These are phyloP conservation scores for Colletotrichum phormii DNA, from an alignment of 2,329 filamentous ascomycete genomes.

Conservation along the genomic window DNA sequence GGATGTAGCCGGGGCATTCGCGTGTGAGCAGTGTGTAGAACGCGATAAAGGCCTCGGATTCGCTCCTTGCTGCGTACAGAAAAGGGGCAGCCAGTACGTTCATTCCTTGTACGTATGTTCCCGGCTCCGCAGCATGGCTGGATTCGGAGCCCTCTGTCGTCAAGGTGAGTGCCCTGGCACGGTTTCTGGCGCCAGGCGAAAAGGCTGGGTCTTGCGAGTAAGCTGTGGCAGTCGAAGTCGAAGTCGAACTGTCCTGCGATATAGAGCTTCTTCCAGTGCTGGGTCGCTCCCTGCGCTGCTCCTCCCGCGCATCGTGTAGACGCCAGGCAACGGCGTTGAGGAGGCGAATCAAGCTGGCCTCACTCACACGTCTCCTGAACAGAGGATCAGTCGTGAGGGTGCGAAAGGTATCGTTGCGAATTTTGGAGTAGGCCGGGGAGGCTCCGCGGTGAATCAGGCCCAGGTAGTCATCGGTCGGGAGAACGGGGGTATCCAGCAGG, in stretches of 20 bases:
- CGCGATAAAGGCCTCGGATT: constrained; percentile 92
- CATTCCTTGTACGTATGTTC: constrained; percentile 98
- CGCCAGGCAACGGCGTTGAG: constrained; percentile 97
- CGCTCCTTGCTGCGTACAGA: constrained; percentile 91
- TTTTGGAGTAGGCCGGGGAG: constrained; percentile 95
- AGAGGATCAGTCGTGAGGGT: constrained; percentile 97
- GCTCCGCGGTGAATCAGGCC: constrained; percentile 91
- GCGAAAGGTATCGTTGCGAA: constrained; percentile 97
- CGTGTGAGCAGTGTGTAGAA: constrained; percentile 89
- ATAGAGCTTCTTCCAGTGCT: constrained; percentile 52
- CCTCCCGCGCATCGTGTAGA: constrained; percentile 80
- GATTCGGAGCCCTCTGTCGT: constrained; percentile 69
- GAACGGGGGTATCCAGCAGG: constrained; percentile 86
- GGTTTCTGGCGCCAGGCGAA: constrained; percentile 59
- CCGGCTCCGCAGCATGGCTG: constrained; percentile 70
- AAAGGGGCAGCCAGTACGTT: constrained; percentile 97
- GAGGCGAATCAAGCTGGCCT: constrained; percentile 92
- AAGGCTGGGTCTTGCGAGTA: constrained; percentile 53
- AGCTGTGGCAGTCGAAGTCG: constrained; percentile 45
- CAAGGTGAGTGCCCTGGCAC: constrained; percentile 68
- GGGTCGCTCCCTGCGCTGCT: constrained; percentile 51
- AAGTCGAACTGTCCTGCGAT: constrained; percentile 41
- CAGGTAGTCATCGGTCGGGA: constrained; percentile 90
- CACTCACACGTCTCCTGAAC: constrained; percentile 93
- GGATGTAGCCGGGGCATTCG: constrained; percentile 93